Conservation (phyloP, 1,284 basidiomycete species). For the Microbotryomycetes sp. region DNA sequence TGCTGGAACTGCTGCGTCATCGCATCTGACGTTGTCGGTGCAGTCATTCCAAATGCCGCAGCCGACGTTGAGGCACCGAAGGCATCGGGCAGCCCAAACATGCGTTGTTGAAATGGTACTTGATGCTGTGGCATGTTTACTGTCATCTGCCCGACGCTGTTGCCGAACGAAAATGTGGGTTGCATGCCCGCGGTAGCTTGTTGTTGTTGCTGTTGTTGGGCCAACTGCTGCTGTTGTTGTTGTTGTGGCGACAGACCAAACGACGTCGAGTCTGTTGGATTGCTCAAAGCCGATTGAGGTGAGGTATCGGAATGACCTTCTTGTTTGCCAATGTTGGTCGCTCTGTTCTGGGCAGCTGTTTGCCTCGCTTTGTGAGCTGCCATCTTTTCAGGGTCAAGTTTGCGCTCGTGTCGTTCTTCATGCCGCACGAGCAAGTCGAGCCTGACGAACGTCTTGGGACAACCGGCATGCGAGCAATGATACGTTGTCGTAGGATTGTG, state of each 20-base stretch:
- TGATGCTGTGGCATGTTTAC: background rate
- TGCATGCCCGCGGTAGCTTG: background rate
- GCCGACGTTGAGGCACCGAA: background rate
- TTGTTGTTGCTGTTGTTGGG: no score
- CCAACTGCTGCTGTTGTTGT: no score
- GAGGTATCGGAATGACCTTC: no score
- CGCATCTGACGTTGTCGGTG: background rate
- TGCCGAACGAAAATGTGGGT: background rate
- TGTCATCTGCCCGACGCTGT: background rate
- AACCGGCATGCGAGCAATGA: conserved; percentile 21
- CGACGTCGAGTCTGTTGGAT: no score
- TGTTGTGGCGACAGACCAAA: background rate
- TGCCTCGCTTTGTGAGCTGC: background rate
- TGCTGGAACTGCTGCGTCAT: background rate
- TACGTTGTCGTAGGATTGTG: conserved; percentile 27
- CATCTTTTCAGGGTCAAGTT: conserved; percentile 5
- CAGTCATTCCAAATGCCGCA: background rate
- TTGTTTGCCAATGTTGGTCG: background rate
- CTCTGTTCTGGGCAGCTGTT: background rate
- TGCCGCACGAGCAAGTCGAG: conserved; percentile 31
- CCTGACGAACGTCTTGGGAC: conserved; percentile 31
- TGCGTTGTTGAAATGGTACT: background rate
- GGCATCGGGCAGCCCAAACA: background rate
- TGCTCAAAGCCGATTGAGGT: no score
- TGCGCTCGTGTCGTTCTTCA: conserved; percentile 24